A percentile compares a stretch with the other conserved stretches of the same genome.
These are phyloP conservation scores for Turnera subulata DNA, from an alignment of 345 rosid species.

Conservation along the genomic window DNA sequence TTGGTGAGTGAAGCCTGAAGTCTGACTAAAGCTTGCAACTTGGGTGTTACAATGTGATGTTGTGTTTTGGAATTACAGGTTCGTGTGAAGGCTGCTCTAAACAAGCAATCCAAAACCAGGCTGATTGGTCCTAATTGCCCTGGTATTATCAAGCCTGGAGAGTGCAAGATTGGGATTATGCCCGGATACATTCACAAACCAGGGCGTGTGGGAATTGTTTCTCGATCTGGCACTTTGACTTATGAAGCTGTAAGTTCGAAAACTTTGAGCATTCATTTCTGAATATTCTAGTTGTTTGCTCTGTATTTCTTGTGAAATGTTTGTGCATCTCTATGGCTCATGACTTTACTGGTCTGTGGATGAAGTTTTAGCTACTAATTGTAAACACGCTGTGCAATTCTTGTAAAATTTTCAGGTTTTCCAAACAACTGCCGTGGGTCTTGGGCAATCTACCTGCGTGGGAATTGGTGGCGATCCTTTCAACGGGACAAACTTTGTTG, in stretches of 20 bases:
- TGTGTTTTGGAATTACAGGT: conserved; percentile 45
- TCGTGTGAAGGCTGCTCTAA: conserved; percentile 84
- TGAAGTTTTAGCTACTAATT: too few relatives aligned
- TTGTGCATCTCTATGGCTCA: neutral
- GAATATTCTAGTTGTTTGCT: too few relatives aligned
- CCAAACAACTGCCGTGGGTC: conserved; percentile 94
- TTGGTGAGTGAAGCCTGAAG: neutral
- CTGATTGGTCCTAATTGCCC: conserved; percentile 97
- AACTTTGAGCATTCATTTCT: too few relatives aligned
- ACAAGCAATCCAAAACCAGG: conserved; percentile 82
- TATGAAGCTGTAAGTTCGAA: conserved; percentile 85
- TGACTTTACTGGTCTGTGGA: neutral
- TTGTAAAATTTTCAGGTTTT: conserved; percentile 50
- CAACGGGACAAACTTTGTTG: conserved; percentile 94
- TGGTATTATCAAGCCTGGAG: conserved; percentile 91
- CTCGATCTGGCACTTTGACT: conserved; percentile 95
- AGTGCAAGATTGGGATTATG: conserved; percentile 93
- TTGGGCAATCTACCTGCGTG: conserved; percentile 93
- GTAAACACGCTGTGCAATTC: neutral
- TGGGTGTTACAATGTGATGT: neutral
- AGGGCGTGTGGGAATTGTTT: conserved; percentile 87
- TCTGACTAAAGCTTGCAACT: neutral
- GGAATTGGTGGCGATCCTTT: conserved; percentile 98
- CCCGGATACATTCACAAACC: conserved; percentile 99
- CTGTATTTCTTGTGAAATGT: neutral